phyloP scores from a whole-genome alignment of 148 eudicot genomes.

The Beta vulgaris region DNA sequence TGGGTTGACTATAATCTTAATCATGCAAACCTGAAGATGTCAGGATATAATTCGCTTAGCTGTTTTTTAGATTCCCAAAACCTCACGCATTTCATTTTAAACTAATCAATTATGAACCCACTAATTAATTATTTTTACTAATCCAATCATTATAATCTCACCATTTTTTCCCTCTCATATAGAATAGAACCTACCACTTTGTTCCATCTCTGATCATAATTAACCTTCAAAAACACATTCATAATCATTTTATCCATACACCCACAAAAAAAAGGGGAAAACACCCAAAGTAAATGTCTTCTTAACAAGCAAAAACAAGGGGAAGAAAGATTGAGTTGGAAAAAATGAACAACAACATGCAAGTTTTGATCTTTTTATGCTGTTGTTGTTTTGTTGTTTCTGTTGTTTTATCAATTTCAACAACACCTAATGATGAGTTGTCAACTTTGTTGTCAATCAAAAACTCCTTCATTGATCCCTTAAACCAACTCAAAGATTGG shows the following conservation, averaged over 20 bases:
- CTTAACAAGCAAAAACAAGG: constrained; percentile 16
- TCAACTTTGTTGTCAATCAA: constrained; percentile 57
- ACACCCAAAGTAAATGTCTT: constrained; percentile 23
- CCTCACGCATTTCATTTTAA: constrained; percentile 23
- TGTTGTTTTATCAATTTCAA: constrained; percentile 11
- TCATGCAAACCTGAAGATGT: constrained; percentile 40
- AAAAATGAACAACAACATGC: constrained; percentile 39
- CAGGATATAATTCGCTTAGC: constrained; percentile 44
- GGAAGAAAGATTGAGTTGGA: constrained; percentile 1
- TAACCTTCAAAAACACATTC: constrained; percentile 14
- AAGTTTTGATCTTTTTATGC: constrained; percentile 37
- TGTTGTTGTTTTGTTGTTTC: constrained; percentile 29
- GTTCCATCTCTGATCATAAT: constrained; percentile 32
- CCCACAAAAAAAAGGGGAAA: neutral
- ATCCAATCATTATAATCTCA: constrained; percentile 26
- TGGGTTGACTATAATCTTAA: constrained; percentile 25
- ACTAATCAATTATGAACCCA: constrained; percentile 24
- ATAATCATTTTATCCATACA: constrained; percentile 4
- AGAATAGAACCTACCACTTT: constrained; percentile 30
- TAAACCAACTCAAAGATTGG: constrained; percentile 59
- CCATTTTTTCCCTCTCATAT: constrained; percentile 18
- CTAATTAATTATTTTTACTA: too few relatives aligned
- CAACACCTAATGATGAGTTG: constrained; percentile 37
- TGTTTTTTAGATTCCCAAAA: constrained; percentile 32
- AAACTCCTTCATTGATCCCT: constrained; percentile 47